Evolutionary conservation across 192 early-diverging fungal species (phyloP).

Genomic region (Coemansia sp.): DNA sequence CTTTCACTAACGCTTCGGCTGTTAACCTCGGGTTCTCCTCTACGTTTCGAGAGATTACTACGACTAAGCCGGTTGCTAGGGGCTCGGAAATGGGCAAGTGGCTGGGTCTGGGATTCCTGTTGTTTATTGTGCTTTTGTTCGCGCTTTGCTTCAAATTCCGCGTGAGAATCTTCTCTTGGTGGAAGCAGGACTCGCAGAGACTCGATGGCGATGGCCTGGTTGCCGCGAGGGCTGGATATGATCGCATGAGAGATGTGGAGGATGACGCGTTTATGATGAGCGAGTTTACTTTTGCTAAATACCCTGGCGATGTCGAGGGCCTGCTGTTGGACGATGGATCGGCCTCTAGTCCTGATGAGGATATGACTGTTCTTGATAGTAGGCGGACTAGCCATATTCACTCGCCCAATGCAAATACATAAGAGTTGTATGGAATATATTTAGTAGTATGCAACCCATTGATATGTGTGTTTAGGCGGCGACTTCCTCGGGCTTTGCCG

Average conservation of each 20-base stretch:
- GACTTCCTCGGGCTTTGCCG: slow-evolving; percentile 21
- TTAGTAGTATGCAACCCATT: background rate
- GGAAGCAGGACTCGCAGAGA: slow-evolving; percentile 20
- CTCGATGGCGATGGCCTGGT: slow-evolving; percentile 16
- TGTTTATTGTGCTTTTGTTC: slow-evolving; percentile 20
- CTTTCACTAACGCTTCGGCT: slow-evolving; percentile 54
- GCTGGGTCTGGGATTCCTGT: slow-evolving; percentile 21
- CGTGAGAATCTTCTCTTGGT: slow-evolving; percentile 35
- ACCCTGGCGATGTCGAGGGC: slow-evolving; percentile 21
- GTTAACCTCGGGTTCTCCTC: slow-evolving; percentile 44
- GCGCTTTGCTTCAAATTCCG: slow-evolving; percentile 24
- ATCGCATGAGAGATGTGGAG: slow-evolving; percentile 6
- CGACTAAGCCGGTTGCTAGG: background rate
- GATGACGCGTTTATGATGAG: slow-evolving; percentile 52
- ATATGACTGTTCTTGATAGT: slow-evolving; percentile 10
- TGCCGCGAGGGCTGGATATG: background rate
- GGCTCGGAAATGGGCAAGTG: slow-evolving; percentile 17
- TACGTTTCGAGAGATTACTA: slow-evolving; percentile 23
- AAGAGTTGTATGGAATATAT: background rate
- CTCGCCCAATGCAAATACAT: slow-evolving; percentile 1
- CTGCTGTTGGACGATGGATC: slow-evolving; percentile 45
- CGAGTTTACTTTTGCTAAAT: slow-evolving; percentile 34
- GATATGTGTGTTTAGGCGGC: background rate
- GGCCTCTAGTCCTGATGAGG: slow-evolving; percentile 53
- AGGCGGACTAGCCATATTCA: slow-evolving; percentile 4